Conservation (phyloP, 148 eudicot genomes). For the Linanthus parryae region DNA sequence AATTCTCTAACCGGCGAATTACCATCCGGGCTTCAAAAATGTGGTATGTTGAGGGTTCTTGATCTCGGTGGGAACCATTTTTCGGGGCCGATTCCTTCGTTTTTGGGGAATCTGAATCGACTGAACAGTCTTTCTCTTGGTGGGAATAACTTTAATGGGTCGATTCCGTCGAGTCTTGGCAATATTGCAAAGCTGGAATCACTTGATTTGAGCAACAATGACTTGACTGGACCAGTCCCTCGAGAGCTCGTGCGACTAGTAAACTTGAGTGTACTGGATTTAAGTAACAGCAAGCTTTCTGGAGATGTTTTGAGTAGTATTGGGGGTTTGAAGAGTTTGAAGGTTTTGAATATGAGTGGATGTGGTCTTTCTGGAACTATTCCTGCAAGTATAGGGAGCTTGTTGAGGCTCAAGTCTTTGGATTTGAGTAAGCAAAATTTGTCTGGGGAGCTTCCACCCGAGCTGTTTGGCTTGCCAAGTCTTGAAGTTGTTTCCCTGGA, state of each 20-base stretch:
- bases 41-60: constrained; percentile 37
- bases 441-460: constrained; percentile 52
- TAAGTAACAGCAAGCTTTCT: constrained; percentile 45
- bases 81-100: constrained; percentile 34
- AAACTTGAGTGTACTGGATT: constrained; percentile 47
- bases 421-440: constrained; percentile 70
- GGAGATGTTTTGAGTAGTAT: constrained; percentile 33
- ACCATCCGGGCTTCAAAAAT: constrained; percentile 33
- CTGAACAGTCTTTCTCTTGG: constrained; percentile 46
- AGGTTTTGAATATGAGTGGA: constrained; percentile 53
- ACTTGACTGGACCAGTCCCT: constrained; percentile 33
- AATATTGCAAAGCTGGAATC: constrained; percentile 29
- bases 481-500: constrained; percentile 56
- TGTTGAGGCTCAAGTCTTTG: constrained; percentile 39
- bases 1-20: constrained; percentile 41
- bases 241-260: constrained; percentile 29
- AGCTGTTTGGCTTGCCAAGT: constrained; percentile 63
- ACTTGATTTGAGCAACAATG: constrained; percentile 48
- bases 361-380: constrained; percentile 55
- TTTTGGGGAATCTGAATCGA: constrained; percentile 23
- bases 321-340: constrained; percentile 37
- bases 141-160: constrained; percentile 40
- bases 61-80: constrained; percentile 47
- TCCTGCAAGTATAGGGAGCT: constrained; percentile 51
- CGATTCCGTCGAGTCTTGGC: constrained; percentile 25